A percentile compares a stretch with the other conserved stretches of the same genome.
Evolutionary conservation across 768 basidiomycete species (phyloP).

Genomic region (Tricholoma sp.): DNA sequence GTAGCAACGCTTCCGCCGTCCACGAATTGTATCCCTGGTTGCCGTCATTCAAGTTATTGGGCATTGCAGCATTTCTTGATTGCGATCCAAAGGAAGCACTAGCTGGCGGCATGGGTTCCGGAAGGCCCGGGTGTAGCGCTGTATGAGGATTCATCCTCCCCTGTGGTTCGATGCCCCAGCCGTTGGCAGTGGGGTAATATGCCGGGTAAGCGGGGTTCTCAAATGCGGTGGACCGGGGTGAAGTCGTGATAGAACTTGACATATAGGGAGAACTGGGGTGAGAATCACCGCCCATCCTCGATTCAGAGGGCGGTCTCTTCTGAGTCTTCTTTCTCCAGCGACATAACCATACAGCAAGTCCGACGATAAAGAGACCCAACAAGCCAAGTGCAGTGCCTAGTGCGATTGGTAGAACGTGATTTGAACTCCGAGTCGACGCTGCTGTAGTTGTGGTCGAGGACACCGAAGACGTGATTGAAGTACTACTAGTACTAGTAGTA

Average conservation of each 20-base stretch:
- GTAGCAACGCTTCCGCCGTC: not conserved
- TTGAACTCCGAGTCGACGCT: conserved; percentile 3
- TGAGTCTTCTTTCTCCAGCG: conserved; percentile 17
- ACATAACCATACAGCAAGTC: conserved; percentile 24
- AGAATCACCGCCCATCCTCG: conserved; percentile 27
- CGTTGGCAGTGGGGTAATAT: not conserved
- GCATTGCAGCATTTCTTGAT: conserved; percentile 2
- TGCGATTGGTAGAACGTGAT: conserved; percentile 23
- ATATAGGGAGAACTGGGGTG: conserved; percentile 9
- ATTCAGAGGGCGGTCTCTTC: conserved; percentile 26
- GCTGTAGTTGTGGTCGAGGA: conserved; percentile 1
- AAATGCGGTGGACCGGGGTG: not conserved
- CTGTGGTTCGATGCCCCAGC: not conserved
- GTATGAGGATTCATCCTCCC: not conserved
- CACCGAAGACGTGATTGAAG: conserved; percentile 13
- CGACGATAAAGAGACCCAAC: conserved; percentile 23
- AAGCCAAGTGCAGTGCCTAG: conserved; percentile 29
- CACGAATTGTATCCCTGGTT: not conserved
- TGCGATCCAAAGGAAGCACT: conserved; percentile 8
- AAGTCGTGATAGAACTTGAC: not conserved
- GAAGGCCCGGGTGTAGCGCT: not conserved
- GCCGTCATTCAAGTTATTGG: conserved; percentile 8
- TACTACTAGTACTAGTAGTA: too few species aligned
- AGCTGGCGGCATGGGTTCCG: not conserved
- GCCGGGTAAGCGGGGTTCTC: conserved; percentile 1